Conservation (phyloP, 2,329 filamentous ascomycete species). For the Aspergillus nomiae region DNA sequence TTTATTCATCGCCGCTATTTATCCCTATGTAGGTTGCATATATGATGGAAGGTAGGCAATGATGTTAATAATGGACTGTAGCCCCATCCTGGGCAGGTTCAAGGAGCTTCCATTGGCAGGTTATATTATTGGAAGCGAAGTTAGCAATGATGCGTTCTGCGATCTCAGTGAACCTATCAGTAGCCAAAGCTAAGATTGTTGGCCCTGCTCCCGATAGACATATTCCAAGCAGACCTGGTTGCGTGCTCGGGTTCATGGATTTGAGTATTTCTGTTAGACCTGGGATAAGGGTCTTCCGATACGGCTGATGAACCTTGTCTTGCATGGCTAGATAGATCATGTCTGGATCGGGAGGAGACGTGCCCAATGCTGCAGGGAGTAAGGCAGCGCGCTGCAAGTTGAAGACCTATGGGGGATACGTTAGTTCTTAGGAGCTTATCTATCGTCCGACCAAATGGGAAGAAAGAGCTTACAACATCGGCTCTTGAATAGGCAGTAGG, state of each 20-base stretch:
- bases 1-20: neutral
- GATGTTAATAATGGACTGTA: constrained; percentile 32
- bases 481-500: constrained; percentile 76
- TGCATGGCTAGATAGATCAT: constrained; percentile 98
- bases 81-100: constrained; percentile 75
- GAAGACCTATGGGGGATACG: constrained; percentile 57
- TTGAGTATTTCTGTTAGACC: constrained; percentile 88
- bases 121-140: constrained; percentile 67
- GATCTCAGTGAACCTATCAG: constrained; percentile 84
- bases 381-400: constrained; percentile 94
- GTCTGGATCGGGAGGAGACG: constrained; percentile 85
- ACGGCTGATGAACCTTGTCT: constrained; percentile 96
- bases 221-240: constrained; percentile 87
- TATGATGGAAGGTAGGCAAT: neutral
- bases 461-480: constrained; percentile 68
- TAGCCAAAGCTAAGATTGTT: constrained; percentile 90
- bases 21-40: neutral
- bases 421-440: constrained; percentile 1
- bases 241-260: constrained; percentile 83
- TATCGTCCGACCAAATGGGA: neutral
- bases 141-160: constrained; percentile 74
- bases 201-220: constrained; percentile 94
- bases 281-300: constrained; percentile 87
- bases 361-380: constrained; percentile 83
- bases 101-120: constrained; percentile 82